Base-by-base conservation (phyloP, 2,329 filamentous ascomycete genomes). In the Aquanectria penicillioides region DNA sequence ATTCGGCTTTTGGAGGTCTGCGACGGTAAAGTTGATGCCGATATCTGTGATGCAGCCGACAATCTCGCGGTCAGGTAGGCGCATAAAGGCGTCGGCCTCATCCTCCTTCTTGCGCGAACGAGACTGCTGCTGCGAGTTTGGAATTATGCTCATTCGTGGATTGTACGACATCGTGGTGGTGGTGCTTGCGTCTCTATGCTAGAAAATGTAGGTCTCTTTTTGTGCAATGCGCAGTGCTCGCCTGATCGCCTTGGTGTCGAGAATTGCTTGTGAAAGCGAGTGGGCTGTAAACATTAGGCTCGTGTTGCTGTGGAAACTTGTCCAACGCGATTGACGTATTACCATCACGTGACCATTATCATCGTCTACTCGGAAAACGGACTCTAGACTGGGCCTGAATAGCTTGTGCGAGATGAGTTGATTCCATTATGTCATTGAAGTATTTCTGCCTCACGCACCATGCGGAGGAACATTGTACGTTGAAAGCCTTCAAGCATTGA, bases 1-100 rank as follows among this genome's bases (percentile, higher is more conserved):
- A 69, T 97, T 97, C 5, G 95, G 95, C 73, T 97, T 98, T 69
- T 94, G 89, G 34, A 99, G 85, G 77, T 99, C 94, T 61, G 90
- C 86, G 15, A 94, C 83, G 29, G 87, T 91, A 76, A 98, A 97
- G 23, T 87, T 89, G 70, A 98, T 94, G 58, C 94, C 94, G 71
- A 98, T 97, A 75, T 98, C 95, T 71, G 90, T 95, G 80, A 99
- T 97, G 77, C 95, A 99, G 74, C 92, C 93, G 68, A 94, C 94
- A 61, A 99, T 97, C 76, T 99, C 95, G 70, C 83, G 83, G 74
- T 88, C 87, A 7, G 85, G 81, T 55, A 88, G 80, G 52, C 83
- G 81, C 80, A 87, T 86, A 68, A 86, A 83, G 52, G 84, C 83
- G 71, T 86, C 83, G 50, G 83, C 81, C 55, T 86, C 82, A 26